Base-by-base conservation (phyloP, 805 yeast genomes). In the Lipomyces chichibuensis region DNA sequence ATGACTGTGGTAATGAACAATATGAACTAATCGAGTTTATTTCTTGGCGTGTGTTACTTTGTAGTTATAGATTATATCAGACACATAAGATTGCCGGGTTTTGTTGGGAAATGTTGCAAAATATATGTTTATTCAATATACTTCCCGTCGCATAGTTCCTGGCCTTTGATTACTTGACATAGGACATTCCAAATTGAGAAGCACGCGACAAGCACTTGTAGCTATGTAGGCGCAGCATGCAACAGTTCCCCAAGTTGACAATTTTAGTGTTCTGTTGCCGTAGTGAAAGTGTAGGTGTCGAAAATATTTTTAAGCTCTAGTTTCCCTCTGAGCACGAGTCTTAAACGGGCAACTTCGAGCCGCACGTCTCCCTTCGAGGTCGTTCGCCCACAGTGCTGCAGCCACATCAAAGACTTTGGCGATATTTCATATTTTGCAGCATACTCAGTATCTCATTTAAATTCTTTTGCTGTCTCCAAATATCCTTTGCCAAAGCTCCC, bases 1-100 rank as follows among this genome's bases (percentile, higher is more conserved):
- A 43, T n/a, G 49, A 43, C 49, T 43, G 49, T 43, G 49, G 49
- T 43, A n/a, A 43, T 43, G 49, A 43, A 17, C 49, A 43, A 43
- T 43, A 43, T 43, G 49, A 43, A 43, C 49, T 43, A 43, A 43
- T 43, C 49, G 20, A 43, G 49, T 23, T 43, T 43, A 43, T 43
- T 43, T 43, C 49, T 43, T 43, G 49, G 49, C 25, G 49, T n/a
- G 23, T 43, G 49, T 43, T 43, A 43, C 49, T 43, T 43, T 43
- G 49, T 43, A 43, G 49, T 43, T 43, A 43, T 43, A 43, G 49
- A 43, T n/a, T 43, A 37, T 43, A 43, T n/a, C 11, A 17, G 49
- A 43, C n/a, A 43, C 49, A 43, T 43, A 43, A 43, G 23, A 17
- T 8, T 17, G 49, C 49, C 39, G 3, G 13, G 13, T 37, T 37